Evolutionary conservation across 2,329 filamentous ascomycete genomes (phyloP).

Genomic region (Cytospora chrysosperma): DNA sequence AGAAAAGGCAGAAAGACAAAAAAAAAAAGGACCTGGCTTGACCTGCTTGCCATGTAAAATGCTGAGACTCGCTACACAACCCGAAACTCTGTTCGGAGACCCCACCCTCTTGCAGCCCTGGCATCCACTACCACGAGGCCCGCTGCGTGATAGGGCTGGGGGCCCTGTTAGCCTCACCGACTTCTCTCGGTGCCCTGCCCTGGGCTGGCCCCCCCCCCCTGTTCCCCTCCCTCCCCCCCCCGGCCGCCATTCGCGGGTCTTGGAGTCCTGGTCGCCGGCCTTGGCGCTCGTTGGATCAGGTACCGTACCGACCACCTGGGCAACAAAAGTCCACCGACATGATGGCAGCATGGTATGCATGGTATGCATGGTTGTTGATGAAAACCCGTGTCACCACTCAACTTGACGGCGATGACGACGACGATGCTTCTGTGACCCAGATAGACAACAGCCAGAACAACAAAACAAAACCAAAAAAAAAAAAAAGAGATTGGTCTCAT

Average conservation of each 20-base stretch:
- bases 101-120: conserved; percentile 11
- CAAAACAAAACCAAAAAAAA: neutral
- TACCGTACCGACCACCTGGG: neutral
- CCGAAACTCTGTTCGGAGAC: conserved; percentile 7
- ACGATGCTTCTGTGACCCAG: neutral
- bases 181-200: conserved; percentile 5
- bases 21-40: neutral
- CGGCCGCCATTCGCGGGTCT: neutral
- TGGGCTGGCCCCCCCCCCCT: neutral
- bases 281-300: conserved; percentile 1
- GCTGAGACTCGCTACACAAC: neutral
- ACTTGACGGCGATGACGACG: conserved; percentile 6
- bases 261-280: conserved; percentile 5
- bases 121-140: conserved; percentile 19
- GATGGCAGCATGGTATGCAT: too few species aligned
- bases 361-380: neutral
- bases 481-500: conserved; percentile 5
- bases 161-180: conserved; percentile 10
- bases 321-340: conserved; percentile 7
- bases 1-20: neutral
- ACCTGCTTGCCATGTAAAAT: neutral
- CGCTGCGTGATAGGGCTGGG: conserved; percentile 16
- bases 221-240: too few species aligned
- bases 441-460: too few species aligned
- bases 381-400: conserved; percentile 15